A percentile compares a stretch with the other conserved stretches of the same genome.
phyloP scores from a whole-genome alignment of 2,329 filamentous ascomycete genomes.

The Fusarium irregulare region DNA sequence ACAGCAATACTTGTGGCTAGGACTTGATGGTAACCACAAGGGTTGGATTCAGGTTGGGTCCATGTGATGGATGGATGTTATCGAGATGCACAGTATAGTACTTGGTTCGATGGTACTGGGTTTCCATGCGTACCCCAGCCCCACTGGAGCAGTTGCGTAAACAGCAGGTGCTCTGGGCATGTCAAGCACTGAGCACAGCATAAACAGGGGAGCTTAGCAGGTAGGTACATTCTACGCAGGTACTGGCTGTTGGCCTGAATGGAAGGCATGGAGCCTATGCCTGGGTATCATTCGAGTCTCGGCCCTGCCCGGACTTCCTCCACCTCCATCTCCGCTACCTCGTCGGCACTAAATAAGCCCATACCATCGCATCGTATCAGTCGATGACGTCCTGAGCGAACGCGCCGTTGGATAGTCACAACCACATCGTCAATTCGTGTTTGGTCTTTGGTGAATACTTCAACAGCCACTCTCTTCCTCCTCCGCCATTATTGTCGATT shows the following conservation, averaged over 20 bases:
- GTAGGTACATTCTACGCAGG: constrained; percentile 2
- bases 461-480: constrained; percentile 1
- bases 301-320: constrained; percentile 29
- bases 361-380: constrained; percentile 21
- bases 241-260: not conserved
- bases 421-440: constrained; percentile 14
- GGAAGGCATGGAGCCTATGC: not conserved
- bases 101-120: not conserved
- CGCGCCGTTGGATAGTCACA: constrained; percentile 22
- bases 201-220: not conserved
- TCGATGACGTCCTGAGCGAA: constrained; percentile 46
- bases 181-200: not conserved
- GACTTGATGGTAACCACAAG: not conserved
- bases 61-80: not conserved
- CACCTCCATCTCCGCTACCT: constrained; percentile 40
- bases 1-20: not conserved
- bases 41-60: not conserved
- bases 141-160: constrained; percentile 1
- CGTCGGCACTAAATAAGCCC: constrained; percentile 34
- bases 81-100: not conserved
- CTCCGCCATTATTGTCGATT: not conserved
- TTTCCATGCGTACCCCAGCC: not conserved
- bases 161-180: not conserved
- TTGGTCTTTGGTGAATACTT: constrained; percentile 10
- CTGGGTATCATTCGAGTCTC: constrained; percentile 31